Base-by-base conservation (phyloP, 2,329 filamentous ascomycete species). In the Calonectria hawksworthii region DNA sequence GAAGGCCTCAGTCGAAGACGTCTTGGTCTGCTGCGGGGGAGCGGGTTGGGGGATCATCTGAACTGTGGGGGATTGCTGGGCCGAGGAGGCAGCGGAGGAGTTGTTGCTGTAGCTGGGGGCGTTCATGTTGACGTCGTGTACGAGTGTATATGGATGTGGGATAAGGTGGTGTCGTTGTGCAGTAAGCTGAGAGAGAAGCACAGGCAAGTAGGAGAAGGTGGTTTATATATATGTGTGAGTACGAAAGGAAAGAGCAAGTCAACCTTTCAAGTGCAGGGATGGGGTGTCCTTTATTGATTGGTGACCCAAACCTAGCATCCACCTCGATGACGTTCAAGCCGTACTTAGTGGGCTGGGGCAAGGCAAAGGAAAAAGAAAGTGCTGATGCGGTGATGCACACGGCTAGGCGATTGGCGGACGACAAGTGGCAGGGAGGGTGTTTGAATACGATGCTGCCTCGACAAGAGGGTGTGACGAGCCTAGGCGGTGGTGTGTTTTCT, bases 1-100 rank as follows among this genome's bases (percentile, higher is more conserved):
- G 83, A 96, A 96, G 34, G 86, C 78, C 69, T 91, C 90, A 67
- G 89, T 89, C 18, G 88, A 89, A 1, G 87, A 81, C 1, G 82
- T 69, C 78, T 85, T 84, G 74, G 73, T n/a, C n/a, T n/a, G 64
- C 75, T 82, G 82, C 54, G 80, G 75, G 75, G 82, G 81, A 51
- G 80, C 76, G 36, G 78, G 81, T 63, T 77, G 75, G 52, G 78
- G 75, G 50, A 63, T 69, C 78, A 79, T 76, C 73, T 80, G 77
- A 73, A 84, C 65, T 76, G 83, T 79, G 67, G 82, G 82, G 34
- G 82, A 84, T 68, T 83, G 82, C 69, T 82, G 82, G 59, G 79
- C 80, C 52, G 82, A 83, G 32, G 82, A 61, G 54, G 52, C 81
- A 65, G 78, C 67, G 47, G 80, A 75, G 23, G 79, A 78, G 70